A percentile compares a stretch with the other conserved stretches of the same genome.
phyloP scores from a whole-genome alignment of 2,329 filamentous ascomycete species.

The Chalaropsis thielavioides region DNA sequence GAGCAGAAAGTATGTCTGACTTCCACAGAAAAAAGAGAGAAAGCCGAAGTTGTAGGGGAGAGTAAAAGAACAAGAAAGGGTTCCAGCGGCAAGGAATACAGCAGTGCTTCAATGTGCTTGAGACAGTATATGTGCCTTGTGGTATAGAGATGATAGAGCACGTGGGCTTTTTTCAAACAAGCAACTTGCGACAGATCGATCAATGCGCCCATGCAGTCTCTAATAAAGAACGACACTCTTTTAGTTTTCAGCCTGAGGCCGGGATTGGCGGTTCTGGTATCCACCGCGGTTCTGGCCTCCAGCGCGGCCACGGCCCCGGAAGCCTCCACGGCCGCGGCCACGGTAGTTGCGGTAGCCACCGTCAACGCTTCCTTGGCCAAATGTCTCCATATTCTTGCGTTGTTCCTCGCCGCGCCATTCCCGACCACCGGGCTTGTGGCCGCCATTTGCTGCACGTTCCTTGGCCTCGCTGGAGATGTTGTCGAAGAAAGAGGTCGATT shows the following conservation, averaged over 20 bases:
- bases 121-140: neutral
- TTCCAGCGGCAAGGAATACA: neutral
- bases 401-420: conserved; percentile 90
- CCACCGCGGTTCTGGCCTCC: conserved; percentile 28
- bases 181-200: neutral
- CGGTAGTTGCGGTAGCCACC: conserved; percentile 62
- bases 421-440: conserved; percentile 56
- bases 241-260: conserved; percentile 6
- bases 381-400: conserved; percentile 92
- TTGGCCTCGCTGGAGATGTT: conserved; percentile 92
- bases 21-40: neutral
- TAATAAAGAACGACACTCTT: neutral
- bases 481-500: conserved; percentile 84
- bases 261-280: conserved; percentile 16
- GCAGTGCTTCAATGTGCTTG: neutral
- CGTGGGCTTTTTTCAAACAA: neutral
- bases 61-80: neutral
- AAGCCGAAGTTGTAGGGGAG: neutral
- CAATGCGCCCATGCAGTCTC: neutral
- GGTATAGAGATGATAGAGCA: neutral
- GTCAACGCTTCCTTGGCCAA: conserved; percentile 91
- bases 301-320: conserved; percentile 32
- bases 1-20: neutral
- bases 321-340: conserved; percentile 56
- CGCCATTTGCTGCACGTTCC: conserved; percentile 63